Evolutionary conservation across 2,329 filamentous ascomycete species (phyloP), one percentile per base, ranked within the genome.

Genomic region (Fusarium sp.): DNA sequence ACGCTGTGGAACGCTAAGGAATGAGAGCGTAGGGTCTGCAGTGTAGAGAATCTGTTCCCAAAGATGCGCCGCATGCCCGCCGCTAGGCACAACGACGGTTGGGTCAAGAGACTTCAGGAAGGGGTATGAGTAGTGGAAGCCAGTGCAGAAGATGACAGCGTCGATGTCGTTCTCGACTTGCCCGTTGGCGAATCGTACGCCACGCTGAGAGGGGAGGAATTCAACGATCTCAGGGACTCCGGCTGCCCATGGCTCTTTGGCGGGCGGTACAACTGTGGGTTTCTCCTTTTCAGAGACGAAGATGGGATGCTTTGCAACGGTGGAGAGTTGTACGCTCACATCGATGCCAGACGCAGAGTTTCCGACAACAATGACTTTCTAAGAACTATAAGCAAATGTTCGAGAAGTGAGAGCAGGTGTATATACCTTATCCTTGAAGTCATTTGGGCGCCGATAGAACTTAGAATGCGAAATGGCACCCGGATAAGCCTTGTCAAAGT

Each of bases 91-190:
- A 28, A 91, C 83, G 7, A 91, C 74, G 1, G 84, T 78, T 1
- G 89, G 75, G 2, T 70, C 43, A 11, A 85, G 71, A 4, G 77
- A 74, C 24, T 78, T 74, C 8, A 90, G 74, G 73, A 97, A 97
- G 0, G 93, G 93, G 56, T 91, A 92, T 1, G 90, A 89, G 80
- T 93, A 97, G 64, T 95, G 87, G 75, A 96, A 97, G 1, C 94
- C 94, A 0, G 94, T 97, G 77, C 92, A 93, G 78, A 94, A 97
- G 18, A 97, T 76, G 13, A 97, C 81, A 0, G 87, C 85, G 74
- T 97, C 93, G 48, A 97, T 80, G 24, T 88, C 81, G 3, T 80
- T 79, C 75, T 93, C 91, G 10, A 90, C 75, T 0, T 82, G 83
- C 2, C 89, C 90, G 68, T 92, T 84, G 41, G 84, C 82, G 60